phyloP scores from a whole-genome alignment of 2,329 filamentous ascomycete species.

The Pyricularia pennisetigena region DNA sequence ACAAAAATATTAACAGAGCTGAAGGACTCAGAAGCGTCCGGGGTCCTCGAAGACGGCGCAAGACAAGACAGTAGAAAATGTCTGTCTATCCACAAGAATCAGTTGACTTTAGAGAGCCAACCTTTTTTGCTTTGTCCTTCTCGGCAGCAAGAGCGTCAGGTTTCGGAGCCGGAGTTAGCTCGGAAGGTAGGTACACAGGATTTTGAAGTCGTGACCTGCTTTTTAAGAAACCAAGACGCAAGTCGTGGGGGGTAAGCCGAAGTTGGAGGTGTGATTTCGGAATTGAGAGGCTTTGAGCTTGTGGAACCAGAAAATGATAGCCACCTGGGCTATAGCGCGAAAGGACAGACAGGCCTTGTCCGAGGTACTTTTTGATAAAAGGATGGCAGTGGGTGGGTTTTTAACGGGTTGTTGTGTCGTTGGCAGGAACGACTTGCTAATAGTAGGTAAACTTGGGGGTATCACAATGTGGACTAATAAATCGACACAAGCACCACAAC shows the following conservation, averaged over 20 bases:
- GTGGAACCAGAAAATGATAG: background rate
- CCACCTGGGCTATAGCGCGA: background rate
- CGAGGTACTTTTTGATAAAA: background rate
- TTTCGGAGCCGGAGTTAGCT: background rate
- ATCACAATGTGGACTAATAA: background rate
- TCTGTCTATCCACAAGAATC: background rate
- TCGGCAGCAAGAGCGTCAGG: background rate
- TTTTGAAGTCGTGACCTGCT: background rate
- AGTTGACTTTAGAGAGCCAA: background rate
- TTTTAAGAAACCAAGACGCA: background rate
- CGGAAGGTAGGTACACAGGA: background rate
- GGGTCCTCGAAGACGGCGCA: background rate
- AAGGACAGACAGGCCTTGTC: background rate
- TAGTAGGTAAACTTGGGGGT: background rate
- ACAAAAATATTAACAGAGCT: background rate
- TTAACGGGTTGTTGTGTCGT: background rate
- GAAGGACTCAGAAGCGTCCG: background rate
- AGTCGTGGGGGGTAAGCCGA: background rate
- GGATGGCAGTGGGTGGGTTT: background rate
- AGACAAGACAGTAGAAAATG: background rate
- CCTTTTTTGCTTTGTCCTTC: background rate
- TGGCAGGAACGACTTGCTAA: background rate
- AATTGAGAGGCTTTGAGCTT: background rate
- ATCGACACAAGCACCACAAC: background rate
- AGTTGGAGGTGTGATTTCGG: background rate